phyloP scores from a whole-genome alignment of 1,284 basidiomycete genomes.

The Phylloboletellus chloephorus region DNA sequence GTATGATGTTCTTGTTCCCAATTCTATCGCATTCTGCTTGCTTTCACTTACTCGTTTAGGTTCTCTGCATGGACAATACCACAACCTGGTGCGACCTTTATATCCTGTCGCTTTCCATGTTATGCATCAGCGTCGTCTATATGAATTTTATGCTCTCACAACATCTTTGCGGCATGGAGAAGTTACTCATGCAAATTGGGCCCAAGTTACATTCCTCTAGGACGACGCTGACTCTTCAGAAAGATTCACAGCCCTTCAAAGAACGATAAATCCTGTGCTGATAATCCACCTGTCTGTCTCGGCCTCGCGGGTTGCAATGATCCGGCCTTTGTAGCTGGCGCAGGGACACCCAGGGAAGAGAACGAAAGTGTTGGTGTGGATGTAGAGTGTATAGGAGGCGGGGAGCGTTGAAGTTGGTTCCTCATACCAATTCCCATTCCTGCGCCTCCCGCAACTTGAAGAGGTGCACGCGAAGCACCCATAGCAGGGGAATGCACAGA shows the following conservation, averaged over 20 bases:
- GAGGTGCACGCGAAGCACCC: not conserved
- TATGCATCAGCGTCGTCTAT: not conserved
- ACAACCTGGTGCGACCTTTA: not conserved
- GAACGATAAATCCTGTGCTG: constrained; percentile 70
- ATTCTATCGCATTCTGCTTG: not conserved
- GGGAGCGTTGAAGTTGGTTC: constrained; percentile 7
- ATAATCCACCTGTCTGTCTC: constrained; percentile 45
- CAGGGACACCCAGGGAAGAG: constrained; percentile 5
- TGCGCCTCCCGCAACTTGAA: not conserved
- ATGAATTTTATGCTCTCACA: not conserved
- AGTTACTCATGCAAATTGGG: not conserved
- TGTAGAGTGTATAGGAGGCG: constrained; percentile 5
- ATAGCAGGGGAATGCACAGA: constrained; percentile 1
- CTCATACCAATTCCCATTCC: constrained; percentile 5
- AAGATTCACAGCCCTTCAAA: constrained; percentile 55
- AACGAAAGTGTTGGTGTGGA: constrained; percentile 11
- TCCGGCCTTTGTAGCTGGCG: not conserved
- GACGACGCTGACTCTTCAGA: not conserved
- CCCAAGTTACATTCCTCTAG: not conserved
- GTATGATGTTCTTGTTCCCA: not conserved
- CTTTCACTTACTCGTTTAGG: not conserved
- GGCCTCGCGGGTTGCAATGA: constrained; percentile 19
- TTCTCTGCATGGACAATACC: constrained; percentile 11
- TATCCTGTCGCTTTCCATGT: not conserved
- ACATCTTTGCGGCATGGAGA: not conserved